A percentile compares a stretch with the other conserved stretches of the same genome.
These are phyloP conservation scores for Elsinoe fawcettii DNA, from an alignment of 2,329 filamentous ascomycete species.

Conservation along the genomic window DNA sequence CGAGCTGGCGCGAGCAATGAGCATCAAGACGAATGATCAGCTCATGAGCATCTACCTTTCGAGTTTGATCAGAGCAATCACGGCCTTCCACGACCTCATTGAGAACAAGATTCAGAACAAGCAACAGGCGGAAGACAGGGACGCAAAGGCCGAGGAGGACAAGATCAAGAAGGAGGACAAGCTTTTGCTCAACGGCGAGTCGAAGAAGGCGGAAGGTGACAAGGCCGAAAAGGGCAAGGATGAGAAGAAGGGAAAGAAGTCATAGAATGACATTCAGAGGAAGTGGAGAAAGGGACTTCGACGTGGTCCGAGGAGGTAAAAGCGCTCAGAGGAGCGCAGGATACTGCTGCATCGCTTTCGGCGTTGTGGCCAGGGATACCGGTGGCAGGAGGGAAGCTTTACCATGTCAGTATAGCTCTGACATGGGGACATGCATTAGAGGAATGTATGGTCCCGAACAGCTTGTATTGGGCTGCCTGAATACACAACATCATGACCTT, in stretches of 20 bases:
- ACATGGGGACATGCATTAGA: not conserved
- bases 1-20: slow-evolving; percentile 93
- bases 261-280: slow-evolving; percentile 24
- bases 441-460: not conserved
- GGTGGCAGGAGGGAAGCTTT: not conserved
- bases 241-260: slow-evolving; percentile 48
- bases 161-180: slow-evolving; percentile 55
- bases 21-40: slow-evolving; percentile 98
- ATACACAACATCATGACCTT: not conserved
- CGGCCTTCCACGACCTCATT: slow-evolving; percentile 96
- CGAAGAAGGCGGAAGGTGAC: slow-evolving; percentile 41
- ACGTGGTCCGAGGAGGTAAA: not conserved
- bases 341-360: not conserved
- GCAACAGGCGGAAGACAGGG: slow-evolving; percentile 93
- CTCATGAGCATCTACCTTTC: slow-evolving; percentile 97
- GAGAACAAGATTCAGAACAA: slow-evolving; percentile 99
- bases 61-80: slow-evolving; percentile 93
- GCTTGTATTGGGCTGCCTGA: not conserved
- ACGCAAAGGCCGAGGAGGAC: slow-evolving; percentile 63
- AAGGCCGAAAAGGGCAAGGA: slow-evolving; percentile 45
- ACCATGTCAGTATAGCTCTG: not conserved
- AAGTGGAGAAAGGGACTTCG: slow-evolving; percentile 43
- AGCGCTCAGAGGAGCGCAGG: not conserved
- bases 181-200: slow-evolving; percentile 48
- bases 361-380: not conserved